Base-by-base conservation (phyloP, 306 rosid species). In the Clitoria ternatea region DNA sequence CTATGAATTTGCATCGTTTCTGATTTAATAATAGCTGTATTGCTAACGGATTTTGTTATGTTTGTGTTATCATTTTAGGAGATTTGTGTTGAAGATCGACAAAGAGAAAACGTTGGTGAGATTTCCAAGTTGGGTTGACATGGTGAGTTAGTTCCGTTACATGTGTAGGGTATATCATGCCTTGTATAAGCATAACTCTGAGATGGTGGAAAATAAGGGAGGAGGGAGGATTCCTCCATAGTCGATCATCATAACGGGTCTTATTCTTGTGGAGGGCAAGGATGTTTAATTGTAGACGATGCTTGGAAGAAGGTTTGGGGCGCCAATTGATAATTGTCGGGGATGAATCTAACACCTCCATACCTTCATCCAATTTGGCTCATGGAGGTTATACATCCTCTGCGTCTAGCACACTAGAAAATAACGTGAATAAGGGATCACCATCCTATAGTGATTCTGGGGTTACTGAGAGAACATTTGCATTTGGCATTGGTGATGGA, bases 181-280 rank as follows among this genome's bases (percentile, higher is more conserved):
- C 96, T 49, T 86, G 96, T 65, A 92, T 88, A 72, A 90, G 73
- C 96, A 92, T 86, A 33, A 90, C 73, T 70, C 80, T 86, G n/a
- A 92, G 47, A 68, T 81, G 76, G 82, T 86, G 73, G 73, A 87
- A 88, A 73, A 77, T 48, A 29, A 70, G 78, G 0, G 83, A 76
- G 22, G 88, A 39, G 96, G 96, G 92, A 92, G 73, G 80, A 78
- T 88, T 80, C 96, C 96, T 2, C 96, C 98, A 48, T 90, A 92
- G 69, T 92, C 98, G 15, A 92, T 37, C 98, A 90, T 83, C 0
- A 92, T 84, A 37, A 86, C 91, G 2, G 96, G 79, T 79, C 96
- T 85, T 96, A 92, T 85, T 80, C 88, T 85, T 1, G 98, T 86
- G 22, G 37, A 18, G 55, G n/a, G 5, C 6, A 13, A 15, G 4